These are phyloP conservation scores for Lolium rigidum DNA, from an alignment of 176 grass and related monocot species.

Conservation along the genomic window DNA sequence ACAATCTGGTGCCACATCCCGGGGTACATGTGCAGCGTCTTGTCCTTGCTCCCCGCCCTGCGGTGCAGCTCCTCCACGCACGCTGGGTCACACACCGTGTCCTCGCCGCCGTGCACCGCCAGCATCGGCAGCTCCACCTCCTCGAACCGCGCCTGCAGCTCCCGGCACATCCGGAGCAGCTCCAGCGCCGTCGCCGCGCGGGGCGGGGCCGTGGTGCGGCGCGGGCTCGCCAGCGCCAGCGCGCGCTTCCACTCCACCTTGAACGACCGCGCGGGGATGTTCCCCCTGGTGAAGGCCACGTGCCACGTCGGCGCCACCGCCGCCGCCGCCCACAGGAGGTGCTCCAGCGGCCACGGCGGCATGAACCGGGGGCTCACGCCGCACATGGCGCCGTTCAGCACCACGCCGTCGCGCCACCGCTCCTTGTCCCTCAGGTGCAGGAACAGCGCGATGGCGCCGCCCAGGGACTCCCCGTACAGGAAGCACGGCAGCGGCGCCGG, in stretches of 20 bases:
- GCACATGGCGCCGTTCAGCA: slow-evolving; percentile 88
- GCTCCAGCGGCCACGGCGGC: slow-evolving; percentile 86
- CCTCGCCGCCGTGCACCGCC: slow-evolving; percentile 72
- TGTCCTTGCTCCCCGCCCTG: slow-evolving; percentile 69
- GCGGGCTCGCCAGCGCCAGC: slow-evolving; percentile 66
- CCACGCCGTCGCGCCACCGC: slow-evolving; percentile 10
- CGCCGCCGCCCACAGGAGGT: slow-evolving; percentile 62
- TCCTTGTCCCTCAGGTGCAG: slow-evolving; percentile 25
- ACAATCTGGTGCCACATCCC: slow-evolving; percentile 95
- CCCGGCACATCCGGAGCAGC: slow-evolving; percentile 15
- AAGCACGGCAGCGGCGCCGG: slow-evolving; percentile 76
- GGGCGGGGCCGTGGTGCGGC: slow-evolving; percentile 46
- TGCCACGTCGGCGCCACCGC: slow-evolving; percentile 72
- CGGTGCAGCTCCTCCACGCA: slow-evolving; percentile 47
- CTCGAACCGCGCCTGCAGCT: slow-evolving; percentile 26
- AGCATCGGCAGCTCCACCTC: slow-evolving; percentile 46
- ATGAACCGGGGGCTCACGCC: slow-evolving; percentile 82
- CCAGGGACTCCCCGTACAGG: slow-evolving; percentile 86
- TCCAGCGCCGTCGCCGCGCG: slow-evolving; percentile 12
- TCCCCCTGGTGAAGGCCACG: slow-evolving; percentile 67
- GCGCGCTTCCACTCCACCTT: slow-evolving; percentile 81
- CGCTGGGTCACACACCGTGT: slow-evolving; percentile 77
- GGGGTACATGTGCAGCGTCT: slow-evolving; percentile 73
- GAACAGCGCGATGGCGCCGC: slow-evolving; percentile 24
- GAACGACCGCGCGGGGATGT: slow-evolving; percentile 78